Conservation (phyloP, 495 filamentous ascomycete genomes). For the Haplographium delicatum region DNA sequence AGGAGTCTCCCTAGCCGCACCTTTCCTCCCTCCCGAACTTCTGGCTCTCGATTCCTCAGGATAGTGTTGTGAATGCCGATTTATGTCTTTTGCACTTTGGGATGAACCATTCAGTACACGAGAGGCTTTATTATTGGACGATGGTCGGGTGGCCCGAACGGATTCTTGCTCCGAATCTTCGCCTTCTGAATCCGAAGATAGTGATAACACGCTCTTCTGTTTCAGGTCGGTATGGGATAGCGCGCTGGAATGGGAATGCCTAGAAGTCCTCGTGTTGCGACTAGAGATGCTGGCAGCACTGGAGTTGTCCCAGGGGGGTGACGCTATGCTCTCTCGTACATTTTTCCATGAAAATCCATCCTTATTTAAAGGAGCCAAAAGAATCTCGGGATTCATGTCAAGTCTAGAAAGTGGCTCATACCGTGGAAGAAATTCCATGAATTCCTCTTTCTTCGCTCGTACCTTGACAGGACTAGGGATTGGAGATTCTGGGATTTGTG, state of each 20-base stretch:
- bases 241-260: conserved; percentile 19
- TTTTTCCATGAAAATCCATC: conserved; percentile 23
- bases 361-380: neutral
- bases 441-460: conserved; percentile 13
- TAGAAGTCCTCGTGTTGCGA: conserved; percentile 23
- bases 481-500: conserved; percentile 24
- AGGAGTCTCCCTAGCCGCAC: neutral
- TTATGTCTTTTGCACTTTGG: neutral
- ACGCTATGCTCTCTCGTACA: conserved; percentile 13
- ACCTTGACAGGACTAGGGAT: conserved; percentile 23
- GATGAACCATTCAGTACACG: conserved; percentile 4
- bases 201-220: conserved; percentile 24
- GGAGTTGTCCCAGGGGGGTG: conserved; percentile 13
- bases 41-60: neutral
- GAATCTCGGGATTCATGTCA: neutral
- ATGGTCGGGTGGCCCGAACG: neutral
- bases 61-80: conserved; percentile 1
- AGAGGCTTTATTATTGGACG: neutral
- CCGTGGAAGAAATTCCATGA: conserved; percentile 1
- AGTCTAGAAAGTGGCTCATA: neutral
- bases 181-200: conserved; percentile 26
- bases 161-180: conserved; percentile 14
- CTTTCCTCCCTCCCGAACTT: conserved; percentile 1
- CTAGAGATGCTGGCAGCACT: conserved; percentile 24
- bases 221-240: conserved; percentile 23